A percentile compares a stretch with the other conserved stretches of the same genome.
These are phyloP conservation scores for Dryas integrifolia DNA, from an alignment of 331 rosid genomes.

Conservation along the genomic window DNA sequence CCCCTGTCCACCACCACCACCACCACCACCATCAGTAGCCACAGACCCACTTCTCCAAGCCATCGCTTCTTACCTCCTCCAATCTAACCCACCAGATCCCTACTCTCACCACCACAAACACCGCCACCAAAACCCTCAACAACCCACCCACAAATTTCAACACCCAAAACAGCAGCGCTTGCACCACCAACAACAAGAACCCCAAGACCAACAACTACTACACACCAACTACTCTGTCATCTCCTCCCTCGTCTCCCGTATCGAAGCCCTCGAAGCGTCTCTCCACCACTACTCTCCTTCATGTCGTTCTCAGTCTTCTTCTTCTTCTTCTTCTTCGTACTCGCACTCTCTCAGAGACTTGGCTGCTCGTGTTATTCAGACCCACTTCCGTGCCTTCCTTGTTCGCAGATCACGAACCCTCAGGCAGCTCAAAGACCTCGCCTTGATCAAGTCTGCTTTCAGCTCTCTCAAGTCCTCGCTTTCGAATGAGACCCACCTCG, in stretches of 20 bases:
- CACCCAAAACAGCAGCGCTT: constrained; percentile 18
- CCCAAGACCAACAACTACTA: constrained; percentile 4
- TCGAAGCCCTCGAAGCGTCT: constrained; percentile 79
- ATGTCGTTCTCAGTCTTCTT: constrained; percentile 1
- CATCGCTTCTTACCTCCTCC: constrained; percentile 50
- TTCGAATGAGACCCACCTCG: constrained; percentile 35
- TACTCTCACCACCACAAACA: constrained; percentile 19
- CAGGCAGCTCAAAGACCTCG: constrained; percentile 73
- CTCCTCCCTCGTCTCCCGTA: constrained; percentile 54
- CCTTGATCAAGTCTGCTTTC: constrained; percentile 57
- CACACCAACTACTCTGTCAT: constrained; percentile 34
- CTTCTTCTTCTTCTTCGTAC: neutral
- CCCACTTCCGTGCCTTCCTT: constrained; percentile 80
- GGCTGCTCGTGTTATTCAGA: constrained; percentile 74
- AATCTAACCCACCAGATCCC: constrained; percentile 26
- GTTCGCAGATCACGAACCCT: constrained; percentile 83
- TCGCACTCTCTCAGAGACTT: constrained; percentile 54
- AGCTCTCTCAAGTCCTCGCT: constrained; percentile 53
- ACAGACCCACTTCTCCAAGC: constrained; percentile 60
- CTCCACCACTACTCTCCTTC: constrained; percentile 39
- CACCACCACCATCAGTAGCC: constrained; percentile 7
- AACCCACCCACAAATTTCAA: constrained; percentile 24
- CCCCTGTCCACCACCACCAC: constrained; percentile 10
- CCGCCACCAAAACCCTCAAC: constrained; percentile 17
- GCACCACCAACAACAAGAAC: constrained; percentile 24